phyloP scores from a whole-genome alignment of 1,284 basidiomycete species.

The Coniferiporia sulphurascens region DNA sequence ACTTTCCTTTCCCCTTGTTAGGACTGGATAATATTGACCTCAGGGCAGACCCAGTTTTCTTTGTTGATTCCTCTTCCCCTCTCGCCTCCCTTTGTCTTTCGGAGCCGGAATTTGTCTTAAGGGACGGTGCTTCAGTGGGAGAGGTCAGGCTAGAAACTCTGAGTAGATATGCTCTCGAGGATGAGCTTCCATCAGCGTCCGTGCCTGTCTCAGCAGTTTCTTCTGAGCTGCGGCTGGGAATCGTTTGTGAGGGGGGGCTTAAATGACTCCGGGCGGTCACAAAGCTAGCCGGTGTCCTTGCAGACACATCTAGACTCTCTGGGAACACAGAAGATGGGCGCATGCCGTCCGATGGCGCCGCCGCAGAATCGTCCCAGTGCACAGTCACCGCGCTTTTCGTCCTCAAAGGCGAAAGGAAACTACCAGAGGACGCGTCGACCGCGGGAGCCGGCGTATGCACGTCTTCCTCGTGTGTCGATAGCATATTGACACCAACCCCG shows the following conservation, averaged over 20 bases:
- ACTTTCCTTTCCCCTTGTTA: constrained; percentile 28
- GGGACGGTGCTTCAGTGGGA: not conserved
- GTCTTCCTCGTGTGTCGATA: constrained; percentile 21
- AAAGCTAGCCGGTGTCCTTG: not conserved
- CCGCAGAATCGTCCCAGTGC: constrained; percentile 8
- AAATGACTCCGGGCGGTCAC: not conserved
- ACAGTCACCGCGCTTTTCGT: constrained; percentile 4
- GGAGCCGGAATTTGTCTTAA: constrained; percentile 14
- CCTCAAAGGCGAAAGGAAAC: not conserved
- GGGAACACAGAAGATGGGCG: not conserved
- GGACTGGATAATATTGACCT: constrained; percentile 11
- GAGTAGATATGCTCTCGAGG: constrained; percentile 23
- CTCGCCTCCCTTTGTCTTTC: constrained; percentile 16
- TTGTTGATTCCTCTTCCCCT: constrained; percentile 18
- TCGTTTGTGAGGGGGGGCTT: not conserved
- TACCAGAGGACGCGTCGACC: not conserved
- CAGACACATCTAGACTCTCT: not conserved
- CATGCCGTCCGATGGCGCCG: not conserved
- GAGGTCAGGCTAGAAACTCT: not conserved
- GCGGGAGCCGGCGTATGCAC: not conserved
- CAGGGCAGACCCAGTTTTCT: constrained; percentile 1
- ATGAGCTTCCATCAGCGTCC: constrained; percentile 10
- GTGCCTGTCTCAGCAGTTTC: not conserved
- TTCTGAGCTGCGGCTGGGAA: constrained; percentile 6
- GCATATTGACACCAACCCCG: constrained; percentile 43